Conservation (phyloP, 2,329 filamentous ascomycete species). For the Stachybotrys elegans region DNA sequence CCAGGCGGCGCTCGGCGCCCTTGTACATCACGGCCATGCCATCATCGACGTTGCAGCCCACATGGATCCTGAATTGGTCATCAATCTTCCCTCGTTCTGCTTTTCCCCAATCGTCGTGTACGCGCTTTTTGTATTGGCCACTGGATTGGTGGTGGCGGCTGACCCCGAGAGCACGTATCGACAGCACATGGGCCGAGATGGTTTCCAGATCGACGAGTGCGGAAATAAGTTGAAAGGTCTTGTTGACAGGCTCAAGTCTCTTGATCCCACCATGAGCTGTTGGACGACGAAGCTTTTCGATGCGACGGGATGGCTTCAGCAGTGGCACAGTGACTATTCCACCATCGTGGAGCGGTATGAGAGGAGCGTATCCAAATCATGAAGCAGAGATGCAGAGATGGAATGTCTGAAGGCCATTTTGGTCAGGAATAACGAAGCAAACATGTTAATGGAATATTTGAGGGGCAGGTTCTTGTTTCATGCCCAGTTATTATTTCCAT, state of each 20-base stretch:
- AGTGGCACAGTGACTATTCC: neutral
- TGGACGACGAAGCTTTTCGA: conserved; percentile 1
- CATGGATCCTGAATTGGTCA: conserved; percentile 1
- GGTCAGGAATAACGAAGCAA: too few relatives aligned
- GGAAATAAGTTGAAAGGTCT: neutral
- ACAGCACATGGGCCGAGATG: neutral
- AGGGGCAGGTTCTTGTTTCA: too few relatives aligned
- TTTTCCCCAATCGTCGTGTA: conserved; percentile 13
- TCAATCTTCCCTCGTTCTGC: conserved; percentile 9
- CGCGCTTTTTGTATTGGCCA: conserved; percentile 12
- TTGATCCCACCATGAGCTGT: conserved; percentile 1
- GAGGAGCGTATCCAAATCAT: too few relatives aligned
- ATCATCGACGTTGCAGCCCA: neutral
- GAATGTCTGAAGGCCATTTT: too few relatives aligned
- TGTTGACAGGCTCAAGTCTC: neutral
- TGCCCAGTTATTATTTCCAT: too few relatives aligned
- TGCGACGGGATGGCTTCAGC: conserved; percentile 2
- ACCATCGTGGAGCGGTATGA: neutral
- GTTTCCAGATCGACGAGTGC: neutral
- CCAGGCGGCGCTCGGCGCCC: neutral
- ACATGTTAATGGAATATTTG: too few relatives aligned
- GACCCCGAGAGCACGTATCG: conserved; percentile 9
- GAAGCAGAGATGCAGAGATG: too few relatives aligned
- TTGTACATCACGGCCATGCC: neutral
- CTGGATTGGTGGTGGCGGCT: conserved; percentile 11